Evolutionary conservation across 352 stramenopile genomes (phyloP).

Genomic region (Pythium oligandrum): DNA sequence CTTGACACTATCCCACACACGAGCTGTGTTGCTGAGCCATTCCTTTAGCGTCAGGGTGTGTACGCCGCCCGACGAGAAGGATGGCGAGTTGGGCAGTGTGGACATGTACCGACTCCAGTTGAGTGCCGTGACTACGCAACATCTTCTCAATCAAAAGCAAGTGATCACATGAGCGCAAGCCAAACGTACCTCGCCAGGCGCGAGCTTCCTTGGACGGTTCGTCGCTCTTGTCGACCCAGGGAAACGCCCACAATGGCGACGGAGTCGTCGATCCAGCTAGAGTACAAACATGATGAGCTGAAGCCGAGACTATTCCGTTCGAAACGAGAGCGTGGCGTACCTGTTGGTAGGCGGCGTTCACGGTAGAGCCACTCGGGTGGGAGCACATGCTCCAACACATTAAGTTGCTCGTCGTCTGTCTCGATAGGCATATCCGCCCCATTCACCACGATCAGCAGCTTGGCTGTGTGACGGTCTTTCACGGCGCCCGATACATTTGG

Average conservation of each 20-base stretch:
- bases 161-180: not conserved
- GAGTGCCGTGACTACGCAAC: slow-evolving; percentile 2
- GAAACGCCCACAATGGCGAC: too few relatives aligned
- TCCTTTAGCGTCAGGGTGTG: slow-evolving; percentile 54
- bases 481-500: slow-evolving; percentile 49
- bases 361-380: slow-evolving; percentile 15
- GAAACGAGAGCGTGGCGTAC: too few relatives aligned
- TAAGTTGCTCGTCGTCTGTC: slow-evolving; percentile 16
- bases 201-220: too few relatives aligned
- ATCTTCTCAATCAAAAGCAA: not conserved
- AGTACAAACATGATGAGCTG: too few relatives aligned
- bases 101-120: slow-evolving; percentile 3
- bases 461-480: slow-evolving; percentile 47
- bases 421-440: slow-evolving; percentile 6
- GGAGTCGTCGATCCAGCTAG: too few relatives aligned
- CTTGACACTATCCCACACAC: slow-evolving; percentile 64
- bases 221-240: too few relatives aligned
- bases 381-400: slow-evolving; percentile 32
- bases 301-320: too few relatives aligned
- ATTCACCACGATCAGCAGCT: slow-evolving; percentile 61
- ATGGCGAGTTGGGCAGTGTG: slow-evolving; percentile 12
- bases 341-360: not conserved
- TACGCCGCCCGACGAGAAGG: slow-evolving; percentile 7
- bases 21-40: slow-evolving; percentile 67
- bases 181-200: too few relatives aligned